Evolutionary conservation across 495 filamentous ascomycete genomes (phyloP).

Genomic region (Cercophora sp.): DNA sequence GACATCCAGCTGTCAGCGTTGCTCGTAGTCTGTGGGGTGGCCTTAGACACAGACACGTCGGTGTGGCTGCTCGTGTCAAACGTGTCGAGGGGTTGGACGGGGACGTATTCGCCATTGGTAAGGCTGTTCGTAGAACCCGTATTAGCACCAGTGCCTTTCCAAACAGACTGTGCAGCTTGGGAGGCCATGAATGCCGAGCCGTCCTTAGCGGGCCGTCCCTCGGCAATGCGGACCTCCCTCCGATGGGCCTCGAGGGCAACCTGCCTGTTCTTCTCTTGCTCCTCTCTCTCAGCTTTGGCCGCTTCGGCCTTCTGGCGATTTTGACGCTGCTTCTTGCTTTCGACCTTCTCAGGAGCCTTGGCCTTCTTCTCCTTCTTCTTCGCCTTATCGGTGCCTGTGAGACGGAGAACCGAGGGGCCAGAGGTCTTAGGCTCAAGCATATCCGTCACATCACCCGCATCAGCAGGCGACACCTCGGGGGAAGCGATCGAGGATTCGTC

Average conservation of each 20-base stretch:
- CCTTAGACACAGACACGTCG: constrained; percentile 23
- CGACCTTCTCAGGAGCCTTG: constrained; percentile 49
- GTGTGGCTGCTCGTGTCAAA: constrained; percentile 48
- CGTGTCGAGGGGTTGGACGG: constrained; percentile 68
- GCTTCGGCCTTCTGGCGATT: constrained; percentile 77
- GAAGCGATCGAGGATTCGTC: constrained; percentile 66
- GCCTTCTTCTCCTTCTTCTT: constrained; percentile 62
- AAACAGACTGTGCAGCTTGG: constrained; percentile 52
- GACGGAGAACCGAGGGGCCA: constrained; percentile 69
- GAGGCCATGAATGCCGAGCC: constrained; percentile 55
- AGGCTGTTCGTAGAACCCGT: constrained; percentile 26
- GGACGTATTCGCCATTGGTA: constrained; percentile 24
- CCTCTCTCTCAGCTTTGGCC: constrained; percentile 64
- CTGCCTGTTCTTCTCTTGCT: constrained; percentile 69
- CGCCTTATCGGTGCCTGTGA: constrained; percentile 62
- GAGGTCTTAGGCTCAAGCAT: constrained; percentile 74
- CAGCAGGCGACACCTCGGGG: constrained; percentile 52
- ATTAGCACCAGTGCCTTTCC: constrained; percentile 48
- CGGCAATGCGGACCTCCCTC: constrained; percentile 70
- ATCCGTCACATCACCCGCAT: constrained; percentile 65
- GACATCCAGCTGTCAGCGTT: constrained; percentile 48
- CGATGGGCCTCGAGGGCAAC: constrained; percentile 72
- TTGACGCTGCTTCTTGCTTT: constrained; percentile 90
- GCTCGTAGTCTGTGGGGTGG: constrained; percentile 21
- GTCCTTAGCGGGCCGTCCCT: constrained; percentile 74